These are phyloP conservation scores for Phialophora macrospora DNA, from an alignment of 2,329 filamentous ascomycete species.

Conservation along the genomic window DNA sequence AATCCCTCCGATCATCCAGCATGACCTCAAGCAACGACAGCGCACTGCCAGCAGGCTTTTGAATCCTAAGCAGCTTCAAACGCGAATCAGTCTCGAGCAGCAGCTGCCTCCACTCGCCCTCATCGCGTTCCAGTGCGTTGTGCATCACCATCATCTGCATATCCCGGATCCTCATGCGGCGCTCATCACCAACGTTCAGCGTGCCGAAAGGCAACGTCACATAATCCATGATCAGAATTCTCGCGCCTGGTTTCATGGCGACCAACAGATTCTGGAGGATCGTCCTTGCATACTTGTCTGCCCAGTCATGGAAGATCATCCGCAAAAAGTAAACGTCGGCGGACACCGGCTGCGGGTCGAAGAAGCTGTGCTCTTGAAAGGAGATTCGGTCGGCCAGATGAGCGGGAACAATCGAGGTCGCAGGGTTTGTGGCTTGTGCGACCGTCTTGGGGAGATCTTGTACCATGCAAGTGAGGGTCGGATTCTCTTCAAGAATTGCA, in stretches of 20 bases:
- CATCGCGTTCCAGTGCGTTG: constrained; percentile 58
- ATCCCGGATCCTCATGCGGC: constrained; percentile 21
- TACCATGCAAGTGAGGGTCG: constrained; percentile 38
- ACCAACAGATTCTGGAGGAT: constrained; percentile 60
- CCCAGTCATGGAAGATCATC: constrained; percentile 67
- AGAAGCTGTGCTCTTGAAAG: constrained; percentile 62
- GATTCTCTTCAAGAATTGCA: constrained; percentile 41
- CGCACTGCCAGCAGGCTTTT: constrained; percentile 20
- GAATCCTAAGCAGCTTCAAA: constrained; percentile 41
- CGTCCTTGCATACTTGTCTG: constrained; percentile 57
- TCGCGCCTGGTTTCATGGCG: constrained; percentile 60
- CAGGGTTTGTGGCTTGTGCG: constrained; percentile 8
- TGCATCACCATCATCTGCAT: constrained; percentile 56
- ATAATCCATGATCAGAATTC: constrained; percentile 52
- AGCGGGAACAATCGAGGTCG: constrained; percentile 19
- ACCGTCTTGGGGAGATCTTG: constrained; percentile 28
- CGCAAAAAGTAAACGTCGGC: constrained; percentile 66
- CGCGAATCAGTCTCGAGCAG: constrained; percentile 52
- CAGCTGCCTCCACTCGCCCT: constrained; percentile 54
- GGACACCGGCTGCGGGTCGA: constrained; percentile 59
- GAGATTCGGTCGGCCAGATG: constrained; percentile 39
- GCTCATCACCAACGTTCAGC: constrained; percentile 16
- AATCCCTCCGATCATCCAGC: constrained; percentile 14
- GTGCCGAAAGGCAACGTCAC: constrained; percentile 38
- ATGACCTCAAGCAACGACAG: constrained; percentile 23